A percentile compares a stretch with the other conserved stretches of the same genome.
Evolutionary conservation across 2,329 filamentous ascomycete species (phyloP).

Genomic region (Pestalotiopsis sp.): DNA sequence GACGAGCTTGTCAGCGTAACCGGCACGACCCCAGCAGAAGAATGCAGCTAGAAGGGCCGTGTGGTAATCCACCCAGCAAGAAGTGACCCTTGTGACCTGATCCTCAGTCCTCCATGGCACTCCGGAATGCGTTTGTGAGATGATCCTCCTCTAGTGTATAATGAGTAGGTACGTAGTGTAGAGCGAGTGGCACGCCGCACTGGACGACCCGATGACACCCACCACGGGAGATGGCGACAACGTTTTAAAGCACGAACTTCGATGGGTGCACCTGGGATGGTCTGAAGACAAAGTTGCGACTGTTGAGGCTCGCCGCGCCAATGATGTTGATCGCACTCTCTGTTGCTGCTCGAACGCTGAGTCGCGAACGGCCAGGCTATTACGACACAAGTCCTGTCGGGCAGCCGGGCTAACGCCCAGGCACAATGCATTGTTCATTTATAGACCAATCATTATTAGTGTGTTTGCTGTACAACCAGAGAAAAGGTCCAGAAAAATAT

Average conservation of each 20-base stretch:
- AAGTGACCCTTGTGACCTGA: constrained; percentile 4
- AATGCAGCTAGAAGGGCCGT: constrained; percentile 13
- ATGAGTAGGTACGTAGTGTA: background rate
- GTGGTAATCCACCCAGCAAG: constrained; percentile 6
- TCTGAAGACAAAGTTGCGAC: background rate
- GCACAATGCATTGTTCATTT: background rate
- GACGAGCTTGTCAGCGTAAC: constrained; percentile 7
- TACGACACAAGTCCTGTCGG: background rate
- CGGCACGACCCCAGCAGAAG: constrained; percentile 5
- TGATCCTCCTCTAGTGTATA: background rate
- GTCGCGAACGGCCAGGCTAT: background rate
- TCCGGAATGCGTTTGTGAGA: background rate
- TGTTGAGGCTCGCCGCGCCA: background rate
- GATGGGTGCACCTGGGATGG: background rate
- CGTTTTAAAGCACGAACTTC: background rate
- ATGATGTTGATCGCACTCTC: background rate
- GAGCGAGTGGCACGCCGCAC: background rate
- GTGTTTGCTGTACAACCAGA: background rate
- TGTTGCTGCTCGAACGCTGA: background rate
- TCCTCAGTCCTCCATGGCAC: background rate
- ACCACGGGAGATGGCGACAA: background rate
- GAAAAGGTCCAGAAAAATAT: background rate
- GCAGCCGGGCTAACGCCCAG: background rate
- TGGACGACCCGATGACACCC: constrained; percentile 3
- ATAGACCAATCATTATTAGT: background rate